phyloP scores from a whole-genome alignment of 208 protist genomes.

The Crithidia mellificae region DNA sequence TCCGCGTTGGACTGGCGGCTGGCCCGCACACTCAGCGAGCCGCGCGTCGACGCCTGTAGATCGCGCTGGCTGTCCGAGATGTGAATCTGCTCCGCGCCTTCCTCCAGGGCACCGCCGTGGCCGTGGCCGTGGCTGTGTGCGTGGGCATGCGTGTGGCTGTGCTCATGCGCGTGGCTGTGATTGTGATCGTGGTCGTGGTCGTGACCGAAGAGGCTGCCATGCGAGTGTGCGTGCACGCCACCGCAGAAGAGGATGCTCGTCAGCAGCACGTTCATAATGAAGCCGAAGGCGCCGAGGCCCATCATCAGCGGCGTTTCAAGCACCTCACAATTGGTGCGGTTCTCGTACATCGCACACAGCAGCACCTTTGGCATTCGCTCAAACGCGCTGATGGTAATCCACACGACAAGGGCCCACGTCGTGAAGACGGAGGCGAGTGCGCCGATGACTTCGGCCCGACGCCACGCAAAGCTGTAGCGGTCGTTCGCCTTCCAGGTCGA shows the following conservation, averaged over 20 bases:
- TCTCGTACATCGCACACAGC: conserved; percentile 13
- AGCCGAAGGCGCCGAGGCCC: conserved; percentile 22
- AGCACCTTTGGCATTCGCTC: conserved; percentile 17
- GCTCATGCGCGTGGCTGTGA: not conserved
- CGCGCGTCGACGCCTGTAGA: conserved; percentile 1
- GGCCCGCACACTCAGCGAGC: conserved; percentile 22
- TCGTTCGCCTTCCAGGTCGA: conserved; percentile 11
- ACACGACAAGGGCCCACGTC: conserved; percentile 22
- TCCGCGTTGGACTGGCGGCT: conserved; percentile 22
- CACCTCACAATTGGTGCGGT: conserved; percentile 9
- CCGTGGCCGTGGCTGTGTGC: conserved; percentile 2
- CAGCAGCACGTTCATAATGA: conserved; percentile 28
- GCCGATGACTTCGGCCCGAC: conserved; percentile 21
- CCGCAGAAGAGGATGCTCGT: conserved; percentile 26
- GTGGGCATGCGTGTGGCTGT: conserved; percentile 6
- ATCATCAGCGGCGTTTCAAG: conserved; percentile 28
- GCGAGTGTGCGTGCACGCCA: conserved; percentile 23
- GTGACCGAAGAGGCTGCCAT: conserved; percentile 15
- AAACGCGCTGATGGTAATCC: conserved; percentile 26
- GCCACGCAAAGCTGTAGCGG: conserved; percentile 26
- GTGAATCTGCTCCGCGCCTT: not conserved
- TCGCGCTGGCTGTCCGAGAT: conserved; percentile 5
- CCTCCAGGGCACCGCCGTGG: not conserved
- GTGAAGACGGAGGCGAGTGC: conserved; percentile 25
- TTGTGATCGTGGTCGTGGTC: conserved; percentile 13